Base-by-base conservation (phyloP, 129 eudicot genomes). In the Lactuca saligna region DNA sequence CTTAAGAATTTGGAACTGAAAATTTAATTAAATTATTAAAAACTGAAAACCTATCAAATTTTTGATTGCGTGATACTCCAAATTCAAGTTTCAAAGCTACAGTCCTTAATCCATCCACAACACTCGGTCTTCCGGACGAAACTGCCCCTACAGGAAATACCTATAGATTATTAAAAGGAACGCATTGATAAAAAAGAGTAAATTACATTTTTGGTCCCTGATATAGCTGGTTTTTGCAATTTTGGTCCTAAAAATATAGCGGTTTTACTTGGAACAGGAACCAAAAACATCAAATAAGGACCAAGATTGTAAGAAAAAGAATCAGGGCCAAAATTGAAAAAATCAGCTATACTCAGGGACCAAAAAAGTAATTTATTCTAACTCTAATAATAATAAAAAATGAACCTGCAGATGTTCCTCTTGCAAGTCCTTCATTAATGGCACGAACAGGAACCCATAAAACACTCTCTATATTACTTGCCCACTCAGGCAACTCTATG, bases 391-490 rank as follows among this genome's bases (percentile, higher is more conserved):
- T 63, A 58, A 17, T 46, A 65, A 7, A 68, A 65, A 7, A 71
- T 63, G 29, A 73, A 90, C 95, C 95, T 82, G 88, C 86, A 65
- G 85, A 80, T 71, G 87, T 78, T 72, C 97, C 99, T 78, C 81
- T 83, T 54, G 95, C 78, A 29, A 89, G 80, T 34, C 75, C 83
- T 55, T 93, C 95, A 75, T 85, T 82, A 56, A 81, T 69, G 69
- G 99, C 99, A 78, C 81, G 78, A 31, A 93, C 87, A 31, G 97
- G 99, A 78, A 89, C 76, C 99, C 99, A 93, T 54, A 93, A 54
- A 66, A 89, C 88, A 55, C 92, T 84, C 72, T 78, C 83, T 67
- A 81, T 65, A 81, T 85, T 76, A 77, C 90, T 87, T 72, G 97
- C 89, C 99, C 99, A 89, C 16, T 83, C 97, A n/a, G 97, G 97